Base-by-base conservation (phyloP, 768 basidiomycete species). In the Astraeus odoratus region DNA sequence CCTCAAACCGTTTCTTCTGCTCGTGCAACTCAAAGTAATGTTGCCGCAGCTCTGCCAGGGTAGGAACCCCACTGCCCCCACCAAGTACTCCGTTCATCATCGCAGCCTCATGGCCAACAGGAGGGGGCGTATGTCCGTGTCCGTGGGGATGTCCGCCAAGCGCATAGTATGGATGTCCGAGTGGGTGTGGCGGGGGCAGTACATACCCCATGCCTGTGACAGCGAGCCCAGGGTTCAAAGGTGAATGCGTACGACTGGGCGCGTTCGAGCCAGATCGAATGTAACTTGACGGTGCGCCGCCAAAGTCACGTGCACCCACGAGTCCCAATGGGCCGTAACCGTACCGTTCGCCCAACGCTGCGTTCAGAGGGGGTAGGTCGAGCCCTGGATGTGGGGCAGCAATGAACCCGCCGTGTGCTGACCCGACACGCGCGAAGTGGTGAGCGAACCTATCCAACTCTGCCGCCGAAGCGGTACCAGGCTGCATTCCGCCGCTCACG, bases 211-310 rank as follows among this genome's bases (percentile, higher is more conserved):
- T 61, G 20, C 64, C 62, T 36, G 61, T 45, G 31, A 56, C 62
- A 19, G 65, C 55, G 27, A 67, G 58, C 46, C 69, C 72, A 51
- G 74, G 78, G 42, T 74, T 75, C 56, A 80, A 61, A 39, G 83
- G 84, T 36, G 83, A 84, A 59, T 86, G 83, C 42, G 83, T 81
- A 54, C 83, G 68, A 61, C 81, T 86, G 5, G 84, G 84, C 20
- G 78, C 79, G 50, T 76, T 72, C 39, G 77, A 81, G 46, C 79
- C 72, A 19, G 81, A 76, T 54, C 82, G 73, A 52, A 81, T 67
- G 62, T 83, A 83, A 59, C 78, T 76, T 41, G 75, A 67, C 36
- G 69, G 69, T 47, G 72, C 68, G 51, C 63, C 68, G 43, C 65
- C 46, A 45, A 61, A 67, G 51, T 65, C 61, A 44, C 60, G 63